A percentile compares a stretch with the other conserved stretches of the same genome.
These are phyloP conservation scores for Coelastrella sp. DNA, from an alignment of 139 green algal species.

Conservation along the genomic window DNA sequence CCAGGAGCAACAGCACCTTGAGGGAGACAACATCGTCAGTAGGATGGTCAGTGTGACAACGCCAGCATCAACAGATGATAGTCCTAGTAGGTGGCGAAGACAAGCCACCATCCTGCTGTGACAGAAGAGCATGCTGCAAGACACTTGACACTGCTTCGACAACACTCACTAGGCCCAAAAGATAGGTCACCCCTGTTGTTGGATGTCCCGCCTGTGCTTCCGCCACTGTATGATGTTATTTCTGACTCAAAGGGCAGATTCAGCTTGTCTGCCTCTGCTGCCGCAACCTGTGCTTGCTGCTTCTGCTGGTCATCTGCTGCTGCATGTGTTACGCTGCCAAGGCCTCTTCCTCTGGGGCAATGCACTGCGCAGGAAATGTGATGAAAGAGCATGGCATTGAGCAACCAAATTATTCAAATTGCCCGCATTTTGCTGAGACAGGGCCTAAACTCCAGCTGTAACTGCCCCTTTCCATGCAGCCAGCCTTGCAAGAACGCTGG, in stretches of 20 bases:
- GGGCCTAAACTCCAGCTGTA: too few relatives aligned
- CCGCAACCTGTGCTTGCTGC: conserved; percentile 14
- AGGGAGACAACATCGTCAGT: neutral
- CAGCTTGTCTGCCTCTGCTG: conserved; percentile 5
- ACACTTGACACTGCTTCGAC: neutral
- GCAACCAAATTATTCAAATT: too few relatives aligned
- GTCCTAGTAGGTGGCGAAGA: neutral
- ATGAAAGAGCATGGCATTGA: too few relatives aligned
- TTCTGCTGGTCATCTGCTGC: conserved; percentile 25
- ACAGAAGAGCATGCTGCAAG: neutral
- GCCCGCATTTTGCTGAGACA: too few relatives aligned
- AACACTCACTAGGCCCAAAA: conserved; percentile 1
- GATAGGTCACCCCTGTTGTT: neutral
- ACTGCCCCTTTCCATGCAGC: too few relatives aligned
- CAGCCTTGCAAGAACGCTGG: too few relatives aligned
- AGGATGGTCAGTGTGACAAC: neutral
- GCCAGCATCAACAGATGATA: neutral
- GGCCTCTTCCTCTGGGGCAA: neutral
- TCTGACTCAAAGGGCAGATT: conserved; percentile 38
- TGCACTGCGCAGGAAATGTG: too few relatives aligned
- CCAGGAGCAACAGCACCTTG: conserved; percentile 27
- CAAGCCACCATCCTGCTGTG: neutral
- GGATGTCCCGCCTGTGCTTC: neutral
- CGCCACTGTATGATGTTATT: neutral
- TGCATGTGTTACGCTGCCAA: neutral